Percentiles rank a stretch among this genome's conserved stretches.
These are phyloP conservation scores for Trichoderma lentiforme DNA, from an alignment of 2,329 filamentous ascomycete genomes.

Conservation along the genomic window DNA sequence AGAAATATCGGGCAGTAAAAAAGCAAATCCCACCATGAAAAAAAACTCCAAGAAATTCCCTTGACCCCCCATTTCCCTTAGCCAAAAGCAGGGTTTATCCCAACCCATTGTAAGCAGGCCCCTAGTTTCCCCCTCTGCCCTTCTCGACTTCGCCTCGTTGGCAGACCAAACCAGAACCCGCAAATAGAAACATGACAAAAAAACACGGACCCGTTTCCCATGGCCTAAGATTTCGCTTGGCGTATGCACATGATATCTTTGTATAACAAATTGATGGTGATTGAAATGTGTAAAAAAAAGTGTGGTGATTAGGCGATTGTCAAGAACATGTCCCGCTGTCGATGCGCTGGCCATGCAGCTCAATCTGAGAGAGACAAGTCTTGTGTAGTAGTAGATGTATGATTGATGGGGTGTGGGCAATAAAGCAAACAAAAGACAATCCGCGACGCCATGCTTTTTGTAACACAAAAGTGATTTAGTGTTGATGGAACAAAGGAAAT, in stretches of 20 bases:
- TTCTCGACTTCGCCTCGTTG: conserved; percentile 13
- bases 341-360: conserved; percentile 17
- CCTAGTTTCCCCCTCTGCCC: neutral
- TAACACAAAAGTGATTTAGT: neutral
- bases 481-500: neutral
- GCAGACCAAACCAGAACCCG: neutral
- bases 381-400: neutral
- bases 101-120: conserved; percentile 10
- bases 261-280: conserved; percentile 5
- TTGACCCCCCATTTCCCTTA: neutral
- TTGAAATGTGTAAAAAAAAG: neutral
- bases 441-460: conserved; percentile 18
- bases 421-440: neutral
- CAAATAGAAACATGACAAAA: conserved; percentile 16
- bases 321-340: conserved; percentile 8
- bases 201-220: neutral
- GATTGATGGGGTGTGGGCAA: neutral
- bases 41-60: conserved; percentile 13
- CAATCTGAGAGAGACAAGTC: neutral
- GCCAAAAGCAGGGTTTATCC: neutral
- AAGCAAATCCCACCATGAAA: neutral
- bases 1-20: neutral
- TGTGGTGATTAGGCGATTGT: conserved; percentile 2
- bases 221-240: neutral
- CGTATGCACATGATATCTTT: conserved; percentile 20